Evolutionary conservation across 2,329 filamentous ascomycete species (phyloP), one percentile per base, ranked within the genome.

Genomic region (Diaporthe sp.): DNA sequence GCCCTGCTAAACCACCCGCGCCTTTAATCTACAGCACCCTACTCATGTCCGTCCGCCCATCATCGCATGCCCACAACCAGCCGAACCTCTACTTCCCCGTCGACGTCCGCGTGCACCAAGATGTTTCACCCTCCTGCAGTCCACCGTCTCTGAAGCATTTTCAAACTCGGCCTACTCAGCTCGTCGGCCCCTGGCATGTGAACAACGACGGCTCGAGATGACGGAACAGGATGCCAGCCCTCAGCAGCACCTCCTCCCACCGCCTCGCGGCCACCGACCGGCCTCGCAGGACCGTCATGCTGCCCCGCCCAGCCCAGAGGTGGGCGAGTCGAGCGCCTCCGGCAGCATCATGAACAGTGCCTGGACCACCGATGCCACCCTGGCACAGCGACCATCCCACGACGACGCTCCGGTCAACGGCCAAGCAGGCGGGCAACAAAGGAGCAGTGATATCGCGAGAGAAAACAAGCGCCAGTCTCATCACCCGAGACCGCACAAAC

Each of bases 291-390:
- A 53, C 55, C 65, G 57, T 39, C 61, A 73, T 61, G 72, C 42
- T 49, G 68, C 67, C n/a, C 58, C 65, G 85, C 84, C 79, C 83
- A 86, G 78, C 53, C 75, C 62, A 55, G 87, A 88, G 59, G 84
- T 83, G 12, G 86, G 85, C 77, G 87, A 87, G 78, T 85, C 87
- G 72, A 89, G 86, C 77, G 80, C 80, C 19, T 78, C 81, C n/a
- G 82, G 79, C 4, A 84, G 83, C 75, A 74, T 80, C 25, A 72
- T 75, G 46, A 75, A 76, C 61, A 73, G 49, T 62, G 53, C 72
- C 46, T 74, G 69, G 69, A 62, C 74, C 59, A 68, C 73, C 58
- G 75, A 78, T 59, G 70, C 71, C 31, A 78, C 76, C 44, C 70
- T 80, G 46, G 76, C 77, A 51, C 76, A 78, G 73, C 72, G 75